These are phyloP conservation scores for Lodderomyces oxycetoniae DNA, from an alignment of 1,139 yeast genomes.

Conservation along the genomic window DNA sequence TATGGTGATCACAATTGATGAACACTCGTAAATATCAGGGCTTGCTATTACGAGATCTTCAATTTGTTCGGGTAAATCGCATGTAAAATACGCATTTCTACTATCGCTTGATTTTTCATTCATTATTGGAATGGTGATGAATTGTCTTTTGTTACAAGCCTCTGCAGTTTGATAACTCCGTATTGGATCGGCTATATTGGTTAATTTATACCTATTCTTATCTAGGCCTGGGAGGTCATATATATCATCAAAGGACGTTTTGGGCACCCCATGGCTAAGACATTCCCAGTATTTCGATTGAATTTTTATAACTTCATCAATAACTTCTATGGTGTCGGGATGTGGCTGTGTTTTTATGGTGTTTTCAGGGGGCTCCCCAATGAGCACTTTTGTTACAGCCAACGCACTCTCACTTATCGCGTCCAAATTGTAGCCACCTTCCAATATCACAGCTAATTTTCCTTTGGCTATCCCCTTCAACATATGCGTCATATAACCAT, in stretches of 20 bases:
- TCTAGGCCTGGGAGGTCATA: conserved; percentile 29
- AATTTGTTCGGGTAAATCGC: conserved; percentile 45
- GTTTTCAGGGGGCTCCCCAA: conserved; percentile 93
- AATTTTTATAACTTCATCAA: conserved; percentile 73
- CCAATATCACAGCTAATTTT: conserved; percentile 80
- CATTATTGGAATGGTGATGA: conserved; percentile 68
- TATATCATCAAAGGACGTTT: conserved; percentile 36
- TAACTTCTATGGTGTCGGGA: conserved; percentile 76
- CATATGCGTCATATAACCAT: conserved; percentile 94
- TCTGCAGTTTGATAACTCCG: conserved; percentile 64
- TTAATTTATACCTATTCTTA: conserved; percentile 30
- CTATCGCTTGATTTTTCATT: conserved; percentile 22
- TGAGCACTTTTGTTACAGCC: conserved; percentile 83
- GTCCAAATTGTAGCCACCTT: conserved; percentile 95
- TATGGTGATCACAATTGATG: conserved; percentile 62
- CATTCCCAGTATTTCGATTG: conserved; percentile 90
- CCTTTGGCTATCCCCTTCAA: conserved; percentile 85
- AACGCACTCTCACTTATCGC: conserved; percentile 87
- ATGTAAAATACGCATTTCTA: conserved; percentile 27
- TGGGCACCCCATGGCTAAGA: conserved; percentile 52
- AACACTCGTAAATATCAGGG: conserved; percentile 61
- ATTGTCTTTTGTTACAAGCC: conserved; percentile 50
- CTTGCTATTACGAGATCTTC: conserved; percentile 76
- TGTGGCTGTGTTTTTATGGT: conserved; percentile 59
- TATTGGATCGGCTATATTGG: conserved; percentile 64